Evolutionary conservation across 192 early-diverging fungal species (phyloP).

Genomic region (Dissophora ornata): DNA sequence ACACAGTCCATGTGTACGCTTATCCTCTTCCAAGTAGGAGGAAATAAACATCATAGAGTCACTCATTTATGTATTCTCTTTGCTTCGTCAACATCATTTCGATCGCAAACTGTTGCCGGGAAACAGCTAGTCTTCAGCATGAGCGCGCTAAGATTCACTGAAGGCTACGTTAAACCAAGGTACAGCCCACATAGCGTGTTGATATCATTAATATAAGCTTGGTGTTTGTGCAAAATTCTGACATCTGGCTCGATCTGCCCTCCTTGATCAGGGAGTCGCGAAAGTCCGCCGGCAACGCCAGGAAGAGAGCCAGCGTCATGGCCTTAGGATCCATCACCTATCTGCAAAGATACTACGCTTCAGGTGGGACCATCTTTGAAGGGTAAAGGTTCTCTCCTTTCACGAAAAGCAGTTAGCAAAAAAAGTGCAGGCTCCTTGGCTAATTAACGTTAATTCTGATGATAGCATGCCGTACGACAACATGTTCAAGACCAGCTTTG

Average conservation of each 20-base stretch:
- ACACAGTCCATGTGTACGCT: too few relatives aligned
- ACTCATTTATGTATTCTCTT: slow-evolving; percentile 9
- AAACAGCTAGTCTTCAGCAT: slow-evolving; percentile 14
- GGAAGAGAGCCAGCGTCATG: slow-evolving; percentile 60
- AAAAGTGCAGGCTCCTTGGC: too few relatives aligned
- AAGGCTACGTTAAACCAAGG: slow-evolving; percentile 48
- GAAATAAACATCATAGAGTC: too few relatives aligned
- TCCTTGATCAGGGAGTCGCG: slow-evolving; percentile 15
- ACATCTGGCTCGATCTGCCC: too few relatives aligned
- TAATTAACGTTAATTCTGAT: neutral
- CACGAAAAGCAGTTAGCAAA: neutral
- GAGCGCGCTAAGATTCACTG: slow-evolving; percentile 33
- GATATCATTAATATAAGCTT: too few relatives aligned
- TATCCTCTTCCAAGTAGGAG: too few relatives aligned
- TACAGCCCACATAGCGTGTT: slow-evolving; percentile 9
- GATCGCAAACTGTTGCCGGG: neutral
- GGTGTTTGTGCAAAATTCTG: too few relatives aligned
- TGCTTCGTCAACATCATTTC: slow-evolving; percentile 2
- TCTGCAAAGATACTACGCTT: slow-evolving; percentile 68
- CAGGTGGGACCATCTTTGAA: slow-evolving; percentile 59
- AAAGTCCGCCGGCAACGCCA: slow-evolving; percentile 33
- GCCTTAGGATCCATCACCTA: slow-evolving; percentile 67
- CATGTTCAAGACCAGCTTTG: slow-evolving; percentile 14
- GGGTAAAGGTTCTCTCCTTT: slow-evolving; percentile 42
- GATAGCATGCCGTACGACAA: neutral